These are phyloP conservation scores for Scedosporium apiospermum DNA, from an alignment of 2,329 filamentous ascomycete species.

Conservation along the genomic window DNA sequence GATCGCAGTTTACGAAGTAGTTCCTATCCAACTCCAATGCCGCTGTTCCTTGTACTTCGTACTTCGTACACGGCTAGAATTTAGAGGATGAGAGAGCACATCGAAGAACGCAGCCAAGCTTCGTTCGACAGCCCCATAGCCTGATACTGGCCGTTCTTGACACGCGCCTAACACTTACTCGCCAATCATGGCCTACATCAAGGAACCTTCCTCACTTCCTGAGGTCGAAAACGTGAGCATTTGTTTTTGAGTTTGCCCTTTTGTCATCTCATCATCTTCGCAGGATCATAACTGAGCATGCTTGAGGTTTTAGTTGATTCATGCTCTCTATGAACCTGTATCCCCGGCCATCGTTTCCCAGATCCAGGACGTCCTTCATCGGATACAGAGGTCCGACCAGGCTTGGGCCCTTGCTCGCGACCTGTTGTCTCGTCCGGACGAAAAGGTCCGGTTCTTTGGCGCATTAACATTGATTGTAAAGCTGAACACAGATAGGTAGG, in stretches of 20 bases:
- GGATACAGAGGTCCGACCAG: conserved; percentile 66
- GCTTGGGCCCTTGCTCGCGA: conserved; percentile 82
- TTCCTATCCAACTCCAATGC: too few relatives aligned
- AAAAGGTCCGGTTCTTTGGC: conserved; percentile 82
- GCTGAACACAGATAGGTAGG: conserved; percentile 78
- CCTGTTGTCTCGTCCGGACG: conserved; percentile 57
- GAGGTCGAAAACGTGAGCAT: conserved; percentile 10
- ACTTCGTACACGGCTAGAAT: too few relatives aligned
- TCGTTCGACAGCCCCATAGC: neutral
- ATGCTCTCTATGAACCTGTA: conserved; percentile 44
- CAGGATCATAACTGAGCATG: too few relatives aligned
- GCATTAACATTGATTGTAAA: conserved; percentile 91
- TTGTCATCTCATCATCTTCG: too few relatives aligned
- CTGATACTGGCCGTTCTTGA: neutral
- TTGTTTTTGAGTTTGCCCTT: neutral
- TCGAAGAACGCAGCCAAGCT: neutral
- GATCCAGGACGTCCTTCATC: conserved; percentile 66
- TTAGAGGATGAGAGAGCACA: too few relatives aligned
- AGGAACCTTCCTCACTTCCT: conserved; percentile 4
- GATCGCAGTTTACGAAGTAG: too few relatives aligned
- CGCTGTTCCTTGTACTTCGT: too few relatives aligned
- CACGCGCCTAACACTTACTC: too few relatives aligned
- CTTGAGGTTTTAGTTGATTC: conserved; percentile 28
- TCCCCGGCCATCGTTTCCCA: conserved; percentile 35
- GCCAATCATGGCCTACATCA: neutral